These are phyloP conservation scores for Chytridium lagenaria DNA, from an alignment of 371 early-diverging fungal species.

Conservation along the genomic window DNA sequence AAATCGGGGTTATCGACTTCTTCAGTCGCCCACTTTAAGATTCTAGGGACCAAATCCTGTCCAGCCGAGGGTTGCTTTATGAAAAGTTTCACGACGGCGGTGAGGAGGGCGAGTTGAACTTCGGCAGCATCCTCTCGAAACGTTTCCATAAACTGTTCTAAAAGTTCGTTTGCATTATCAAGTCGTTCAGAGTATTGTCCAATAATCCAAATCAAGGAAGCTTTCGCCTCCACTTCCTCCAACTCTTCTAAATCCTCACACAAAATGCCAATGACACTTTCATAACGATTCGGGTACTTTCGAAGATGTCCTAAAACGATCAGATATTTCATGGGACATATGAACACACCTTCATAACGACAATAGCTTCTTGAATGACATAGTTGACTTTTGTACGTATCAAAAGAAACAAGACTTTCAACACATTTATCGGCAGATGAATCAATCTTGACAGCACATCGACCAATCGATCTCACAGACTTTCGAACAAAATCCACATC, in stretches of 20 bases:
- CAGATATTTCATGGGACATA: background rate
- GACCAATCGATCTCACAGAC: slow-evolving; percentile 89
- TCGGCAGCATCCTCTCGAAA: slow-evolving; percentile 82
- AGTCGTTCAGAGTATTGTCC: slow-evolving; percentile 64
- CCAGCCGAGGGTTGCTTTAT: slow-evolving; percentile 86
- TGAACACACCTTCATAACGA: slow-evolving; percentile 83
- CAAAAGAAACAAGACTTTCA: slow-evolving; percentile 79
- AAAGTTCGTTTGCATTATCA: slow-evolving; percentile 59
- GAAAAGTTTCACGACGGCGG: slow-evolving; percentile 90
- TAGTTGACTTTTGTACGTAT: slow-evolving; percentile 91
- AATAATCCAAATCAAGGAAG: slow-evolving; percentile 64
- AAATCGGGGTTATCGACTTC: slow-evolving; percentile 94
- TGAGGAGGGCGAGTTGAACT: slow-evolving; percentile 87
- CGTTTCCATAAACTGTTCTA: slow-evolving; percentile 50
- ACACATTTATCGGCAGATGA: slow-evolving; percentile 84
- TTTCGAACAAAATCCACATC: slow-evolving; percentile 96
- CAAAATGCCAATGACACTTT: slow-evolving; percentile 75
- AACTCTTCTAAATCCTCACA: slow-evolving; percentile 60
- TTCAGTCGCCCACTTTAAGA: slow-evolving; percentile 86
- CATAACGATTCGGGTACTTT: slow-evolving; percentile 94
- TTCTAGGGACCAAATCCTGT: slow-evolving; percentile 85
- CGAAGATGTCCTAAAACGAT: slow-evolving; percentile 85
- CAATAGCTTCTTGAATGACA: slow-evolving; percentile 92
- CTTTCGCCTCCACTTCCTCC: slow-evolving; percentile 63
- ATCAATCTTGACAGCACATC: slow-evolving; percentile 90